Conservation (phyloP, 768 basidiomycete species). For the Leucocoprinus sp. region DNA sequence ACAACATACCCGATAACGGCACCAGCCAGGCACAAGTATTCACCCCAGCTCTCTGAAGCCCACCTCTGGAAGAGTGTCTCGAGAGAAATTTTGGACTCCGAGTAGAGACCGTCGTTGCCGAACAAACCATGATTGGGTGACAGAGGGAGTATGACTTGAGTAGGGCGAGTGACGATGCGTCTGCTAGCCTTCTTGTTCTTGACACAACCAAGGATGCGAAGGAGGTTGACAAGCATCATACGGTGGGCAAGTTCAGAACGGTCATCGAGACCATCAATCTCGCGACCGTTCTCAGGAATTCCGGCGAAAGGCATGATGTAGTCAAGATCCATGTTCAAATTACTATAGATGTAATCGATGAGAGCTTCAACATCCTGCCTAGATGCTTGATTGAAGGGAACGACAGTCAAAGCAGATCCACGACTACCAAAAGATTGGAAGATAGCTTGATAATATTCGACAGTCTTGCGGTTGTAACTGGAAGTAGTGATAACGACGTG, state of each 20-base stretch:
- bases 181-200: constrained; percentile 98
- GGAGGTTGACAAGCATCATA: constrained; percentile 96
- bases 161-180: constrained; percentile 94
- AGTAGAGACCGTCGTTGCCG: constrained; percentile 96
- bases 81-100: constrained; percentile 95
- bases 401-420: constrained; percentile 94
- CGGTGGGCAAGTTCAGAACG: constrained; percentile 96
- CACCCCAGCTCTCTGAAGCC: constrained; percentile 98
- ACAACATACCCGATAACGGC: constrained; percentile 92
- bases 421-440: constrained; percentile 93
- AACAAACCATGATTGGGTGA: constrained; percentile 98
- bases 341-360: constrained; percentile 96
- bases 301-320: constrained; percentile 99
- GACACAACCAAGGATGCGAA: constrained; percentile 93
- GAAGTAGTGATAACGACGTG: constrained; percentile 98
- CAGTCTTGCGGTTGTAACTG: constrained; percentile 89
- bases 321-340: constrained; percentile 92
- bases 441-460: constrained; percentile 97
- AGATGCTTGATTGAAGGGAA: constrained; percentile 98
- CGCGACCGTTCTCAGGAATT: constrained; percentile 96
- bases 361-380: constrained; percentile 98
- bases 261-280: constrained; percentile 96
- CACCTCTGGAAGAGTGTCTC: constrained; percentile 98
- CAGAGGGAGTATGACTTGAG: constrained; percentile 94
- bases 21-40: constrained; percentile 95